Evolutionary conservation across 1,284 basidiomycete species (phyloP).

Genomic region (Chalciporus sp.): DNA sequence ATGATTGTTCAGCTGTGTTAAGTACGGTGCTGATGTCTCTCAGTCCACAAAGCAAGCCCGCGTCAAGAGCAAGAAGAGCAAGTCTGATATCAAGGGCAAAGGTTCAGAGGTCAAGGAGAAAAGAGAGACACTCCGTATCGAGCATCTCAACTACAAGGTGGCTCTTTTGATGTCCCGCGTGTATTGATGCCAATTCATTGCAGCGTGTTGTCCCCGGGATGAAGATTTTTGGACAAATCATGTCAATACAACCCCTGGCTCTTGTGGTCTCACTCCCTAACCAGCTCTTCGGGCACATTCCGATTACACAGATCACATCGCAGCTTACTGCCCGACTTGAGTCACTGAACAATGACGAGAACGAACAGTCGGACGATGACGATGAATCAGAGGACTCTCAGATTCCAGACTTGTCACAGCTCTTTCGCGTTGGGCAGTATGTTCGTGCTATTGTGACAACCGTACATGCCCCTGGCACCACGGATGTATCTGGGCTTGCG

Average conservation of each 20-base stretch:
- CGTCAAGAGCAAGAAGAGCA: constrained; percentile 43
- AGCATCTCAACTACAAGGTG: constrained; percentile 95
- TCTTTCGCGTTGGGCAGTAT: constrained; percentile 89
- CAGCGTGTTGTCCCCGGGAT: constrained; percentile 86
- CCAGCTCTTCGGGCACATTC: constrained; percentile 93
- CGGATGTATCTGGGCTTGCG: constrained; percentile 55
- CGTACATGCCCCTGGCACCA: constrained; percentile 64
- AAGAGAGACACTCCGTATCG: constrained; percentile 68
- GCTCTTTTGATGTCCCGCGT: not conserved
- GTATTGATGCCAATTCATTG: constrained; percentile 2
- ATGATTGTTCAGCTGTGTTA: constrained; percentile 1
- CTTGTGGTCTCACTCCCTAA: constrained; percentile 93
- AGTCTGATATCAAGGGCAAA: constrained; percentile 50
- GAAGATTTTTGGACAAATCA: constrained; percentile 85
- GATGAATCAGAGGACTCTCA: constrained; percentile 41
- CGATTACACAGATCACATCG: constrained; percentile 92
- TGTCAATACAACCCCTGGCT: constrained; percentile 87
- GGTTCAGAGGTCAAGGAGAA: constrained; percentile 25
- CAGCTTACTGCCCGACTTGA: constrained; percentile 79
- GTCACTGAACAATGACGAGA: constrained; percentile 51
- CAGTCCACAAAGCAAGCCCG: constrained; percentile 18
- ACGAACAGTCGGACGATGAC: constrained; percentile 49
- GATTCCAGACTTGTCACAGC: constrained; percentile 69
- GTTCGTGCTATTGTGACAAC: constrained; percentile 78
- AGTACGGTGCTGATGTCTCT: constrained; percentile 5